Base-by-base conservation (phyloP, 2,329 filamentous ascomycete species). In the Aspergillus sergii region DNA sequence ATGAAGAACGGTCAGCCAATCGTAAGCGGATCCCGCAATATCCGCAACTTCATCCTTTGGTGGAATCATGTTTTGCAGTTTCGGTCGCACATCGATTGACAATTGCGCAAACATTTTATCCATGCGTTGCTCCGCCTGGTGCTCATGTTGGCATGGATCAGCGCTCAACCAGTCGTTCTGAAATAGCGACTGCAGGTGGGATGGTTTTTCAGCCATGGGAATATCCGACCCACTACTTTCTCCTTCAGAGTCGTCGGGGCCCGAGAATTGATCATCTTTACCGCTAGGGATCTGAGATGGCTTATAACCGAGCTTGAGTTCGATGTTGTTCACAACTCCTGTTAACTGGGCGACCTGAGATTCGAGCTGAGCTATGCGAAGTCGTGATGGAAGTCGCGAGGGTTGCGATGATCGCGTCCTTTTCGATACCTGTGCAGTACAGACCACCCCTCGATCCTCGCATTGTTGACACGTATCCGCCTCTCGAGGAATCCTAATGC, bases 161-260 rank as follows among this genome's bases (percentile, higher is more conserved):
- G 64, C 63, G n/a, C 62, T 69, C 4, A 69, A 48, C 62, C 64
- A 68, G 36, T 69, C 64, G 46, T 69, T 69, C 21, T 69, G 64
- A 23, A 69, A 69, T 7, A 69, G 62, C 10, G 66, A 64, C 4
- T 62, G 66, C 28, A 69, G 30, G 28, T 68, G 64, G 0, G 64
- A 61, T 9, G 64, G 61, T 14, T 64, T 59, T 9, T 66, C 61
- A 8, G 64, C 53, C 28, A 60, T 53, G 5, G 63, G 48, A 4
- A 64, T 58, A 43, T 69, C 67, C 16, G 64, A 68, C 14, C 26
- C 61, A 34, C 57, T 65, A 21, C 56, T 62, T 26, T 69, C 66
- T 3, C 21, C 57, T 12, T 63, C 66, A 3, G 64, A 64, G 23
- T 65, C 62, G n/a, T 65, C 64, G 8, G 59, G 56, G 3, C 12